phyloP scores from a whole-genome alignment of 371 early-diverging fungal species.

The Hamiltosporidium tvaerminnensis region DNA sequence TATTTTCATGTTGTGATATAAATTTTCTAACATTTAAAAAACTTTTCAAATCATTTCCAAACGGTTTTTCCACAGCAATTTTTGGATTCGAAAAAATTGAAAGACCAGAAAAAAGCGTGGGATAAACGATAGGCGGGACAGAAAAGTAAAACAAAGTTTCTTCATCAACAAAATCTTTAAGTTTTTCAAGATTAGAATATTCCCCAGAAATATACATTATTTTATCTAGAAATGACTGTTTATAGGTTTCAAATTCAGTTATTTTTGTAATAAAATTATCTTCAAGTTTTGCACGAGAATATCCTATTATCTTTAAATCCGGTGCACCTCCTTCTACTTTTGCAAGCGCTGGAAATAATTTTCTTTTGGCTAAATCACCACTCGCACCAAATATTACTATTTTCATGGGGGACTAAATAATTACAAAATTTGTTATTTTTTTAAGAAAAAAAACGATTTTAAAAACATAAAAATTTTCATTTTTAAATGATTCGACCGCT shows the following conservation, averaged over 20 bases:
- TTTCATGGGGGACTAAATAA: neutral
- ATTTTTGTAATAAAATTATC: constrained; percentile 63
- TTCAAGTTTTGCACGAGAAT: constrained; percentile 71
- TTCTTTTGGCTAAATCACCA: constrained; percentile 56
- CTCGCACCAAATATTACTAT: constrained; percentile 42
- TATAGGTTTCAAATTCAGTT: constrained; percentile 55
- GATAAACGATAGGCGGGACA: constrained; percentile 80
- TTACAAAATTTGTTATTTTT: no score
- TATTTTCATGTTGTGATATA: neutral
- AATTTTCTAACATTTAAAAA: constrained; percentile 59
- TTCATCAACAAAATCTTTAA: constrained; percentile 11
- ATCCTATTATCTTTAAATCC: constrained; percentile 68
- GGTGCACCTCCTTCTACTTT: constrained; percentile 57
- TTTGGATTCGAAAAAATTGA: constrained; percentile 52
- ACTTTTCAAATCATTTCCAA: constrained; percentile 73
- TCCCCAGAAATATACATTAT: constrained; percentile 69
- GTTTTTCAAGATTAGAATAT: constrained; percentile 62
- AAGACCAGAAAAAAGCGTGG: constrained; percentile 59
- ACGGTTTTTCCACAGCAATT: constrained; percentile 90
- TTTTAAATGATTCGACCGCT: no score
- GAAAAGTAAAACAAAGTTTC: constrained; percentile 81
- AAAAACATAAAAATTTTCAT: no score
- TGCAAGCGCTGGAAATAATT: constrained; percentile 86
- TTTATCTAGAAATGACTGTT: constrained; percentile 59
- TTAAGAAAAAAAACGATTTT: no score